Percentiles rank a stretch among this genome's conserved stretches.
phyloP scores from a whole-genome alignment of 1,139 yeast genomes.

The Magnusiomyces magnusii region DNA sequence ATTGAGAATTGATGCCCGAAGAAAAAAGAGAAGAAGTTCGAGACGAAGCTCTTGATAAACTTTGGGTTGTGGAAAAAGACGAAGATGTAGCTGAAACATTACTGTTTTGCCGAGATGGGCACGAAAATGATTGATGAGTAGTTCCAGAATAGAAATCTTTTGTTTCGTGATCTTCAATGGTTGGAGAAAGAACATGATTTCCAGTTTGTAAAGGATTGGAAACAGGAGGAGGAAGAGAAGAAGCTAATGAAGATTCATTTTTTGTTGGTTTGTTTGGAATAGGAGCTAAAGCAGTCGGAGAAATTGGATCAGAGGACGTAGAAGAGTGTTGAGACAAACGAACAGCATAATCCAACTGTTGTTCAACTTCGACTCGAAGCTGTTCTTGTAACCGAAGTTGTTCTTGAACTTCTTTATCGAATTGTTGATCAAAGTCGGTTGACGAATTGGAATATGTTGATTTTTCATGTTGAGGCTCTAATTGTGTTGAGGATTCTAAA shows the following conservation, averaged over 20 bases:
- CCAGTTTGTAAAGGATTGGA: not conserved
- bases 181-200: not conserved
- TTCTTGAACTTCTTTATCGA: not conserved
- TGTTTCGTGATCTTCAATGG: not conserved
- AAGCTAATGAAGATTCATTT: not conserved
- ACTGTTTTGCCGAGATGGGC: not conserved
- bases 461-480: too few relatives aligned
- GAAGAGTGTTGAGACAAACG: not conserved
- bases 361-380: not conserved
- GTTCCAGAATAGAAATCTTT: not conserved
- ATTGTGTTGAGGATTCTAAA: too few relatives aligned
- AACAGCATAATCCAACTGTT: not conserved
- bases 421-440: not conserved
- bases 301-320: not conserved
- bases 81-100: not conserved
- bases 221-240: not conserved
- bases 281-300: not conserved
- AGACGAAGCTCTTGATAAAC: not conserved
- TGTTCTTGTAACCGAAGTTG: slow-evolving; percentile 3
- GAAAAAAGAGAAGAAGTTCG: not conserved
- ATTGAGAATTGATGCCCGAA: not conserved
- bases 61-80: not conserved
- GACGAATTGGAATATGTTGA: not conserved
- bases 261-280: not conserved
- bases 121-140: not conserved